Evolutionary conservation across 352 stramenopile genomes (phyloP).

Genomic region (Phytopythium cucurbitacearum): DNA sequence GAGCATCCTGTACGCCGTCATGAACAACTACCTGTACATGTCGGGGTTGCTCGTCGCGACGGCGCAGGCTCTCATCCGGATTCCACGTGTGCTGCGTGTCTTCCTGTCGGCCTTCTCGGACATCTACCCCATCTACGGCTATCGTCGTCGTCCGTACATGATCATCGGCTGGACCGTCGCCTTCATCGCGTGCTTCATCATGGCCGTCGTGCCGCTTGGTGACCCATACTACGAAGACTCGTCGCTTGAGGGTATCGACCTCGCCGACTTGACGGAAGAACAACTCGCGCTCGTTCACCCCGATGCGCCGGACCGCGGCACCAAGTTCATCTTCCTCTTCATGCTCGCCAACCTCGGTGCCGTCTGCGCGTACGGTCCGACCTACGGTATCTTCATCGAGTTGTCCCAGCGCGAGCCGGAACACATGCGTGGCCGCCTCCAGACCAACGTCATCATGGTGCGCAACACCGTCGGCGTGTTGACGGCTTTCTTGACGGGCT

Average conservation of each 20-base stretch:
- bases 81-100: conserved; percentile 36
- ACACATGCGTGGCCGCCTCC: conserved; percentile 20
- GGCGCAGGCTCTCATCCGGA: conserved; percentile 19
- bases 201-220: conserved; percentile 21
- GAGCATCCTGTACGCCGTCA: conserved; percentile 16
- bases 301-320: conserved; percentile 13
- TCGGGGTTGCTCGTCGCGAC: conserved; percentile 12
- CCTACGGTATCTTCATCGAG: conserved; percentile 24
- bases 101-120: conserved; percentile 34
- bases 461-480: conserved; percentile 17
- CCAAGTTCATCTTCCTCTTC: conserved; percentile 28
- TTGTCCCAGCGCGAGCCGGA: conserved; percentile 27
- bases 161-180: conserved; percentile 24
- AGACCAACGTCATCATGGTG: conserved; percentile 31
- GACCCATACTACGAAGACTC: conserved; percentile 25
- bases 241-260: conserved; percentile 6
- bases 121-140: conserved; percentile 23
- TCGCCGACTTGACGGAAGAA: conserved; percentile 7
- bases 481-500: conserved; percentile 30
- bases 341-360: conserved; percentile 22
- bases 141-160: conserved; percentile 33
- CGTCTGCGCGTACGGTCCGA: conserved; percentile 18
- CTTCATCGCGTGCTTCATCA: conserved; percentile 15
- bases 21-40: conserved; percentile 21
- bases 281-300: conserved; percentile 15